Base-by-base conservation (phyloP, 768 basidiomycete species). In the Mycena latifolia region DNA sequence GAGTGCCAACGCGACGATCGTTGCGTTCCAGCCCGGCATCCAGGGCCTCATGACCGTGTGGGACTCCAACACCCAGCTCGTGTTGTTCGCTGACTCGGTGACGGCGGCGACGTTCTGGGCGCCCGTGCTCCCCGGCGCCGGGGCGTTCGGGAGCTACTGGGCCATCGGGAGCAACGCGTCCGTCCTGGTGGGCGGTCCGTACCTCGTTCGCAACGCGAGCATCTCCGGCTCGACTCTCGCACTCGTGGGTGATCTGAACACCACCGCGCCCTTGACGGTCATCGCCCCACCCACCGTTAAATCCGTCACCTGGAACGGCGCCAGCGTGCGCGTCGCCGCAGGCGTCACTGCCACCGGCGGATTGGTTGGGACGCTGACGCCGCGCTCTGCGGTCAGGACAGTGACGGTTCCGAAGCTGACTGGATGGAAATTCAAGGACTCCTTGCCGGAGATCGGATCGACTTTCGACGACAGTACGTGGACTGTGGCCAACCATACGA, bases 21-120 rank as follows among this genome's bases (percentile, higher is more conserved):
- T 93, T 29, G 80, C 80, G 37, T 81, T 93, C 76, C 78, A 91
- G 8, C 8, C 47, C 0, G 67, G 67, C 9, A 78, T 86, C 57
- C 71, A 80, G 35, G 89, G 89, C 5, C 77, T 92, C 5, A 78
- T 90, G 45, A 87, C 90, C 0, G 71, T 92, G 28, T 88, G 86
- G 81, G 92, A 93, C 66, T 89, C 90, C 0, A 80, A 85, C 47
- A 84, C 83, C 1, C 90, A 92, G 70, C 82, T 94, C 22, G 76
- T 95, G 28, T 77, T 94, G 15, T 93, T 82, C 71, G 86, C 87
- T 9, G 92, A 94, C 72, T 82, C 88, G 0, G 78, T 72, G 17
- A 91, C 90, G 0, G 89, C 90, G 3, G 85, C 83, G 31, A 90
- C 89, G 0, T 93, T 93, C 80, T 95, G 91, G 89, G 82, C 90